Evolutionary conservation across 2,329 filamentous ascomycete species (phyloP).

Genomic region (Aspergillus ibericus): DNA sequence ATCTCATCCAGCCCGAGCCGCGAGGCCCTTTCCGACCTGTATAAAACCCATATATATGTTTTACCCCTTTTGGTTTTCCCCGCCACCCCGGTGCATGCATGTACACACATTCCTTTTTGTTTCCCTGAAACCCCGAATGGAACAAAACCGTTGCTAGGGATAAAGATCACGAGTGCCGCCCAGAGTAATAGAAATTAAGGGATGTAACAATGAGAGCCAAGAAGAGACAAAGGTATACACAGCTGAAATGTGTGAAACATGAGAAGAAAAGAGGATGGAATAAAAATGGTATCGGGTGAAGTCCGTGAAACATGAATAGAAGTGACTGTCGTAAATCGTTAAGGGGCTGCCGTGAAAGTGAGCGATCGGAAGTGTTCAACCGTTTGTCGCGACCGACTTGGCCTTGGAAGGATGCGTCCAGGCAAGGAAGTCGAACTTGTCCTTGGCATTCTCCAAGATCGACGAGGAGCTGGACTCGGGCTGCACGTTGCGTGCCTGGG

Average conservation of each 20-base stretch:
- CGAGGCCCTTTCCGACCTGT: constrained; percentile 9
- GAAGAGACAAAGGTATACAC: constrained; percentile 4
- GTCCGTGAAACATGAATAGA: constrained; percentile 14
- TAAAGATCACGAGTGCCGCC: neutral
- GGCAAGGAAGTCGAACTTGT: constrained; percentile 54
- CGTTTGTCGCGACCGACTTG: constrained; percentile 40
- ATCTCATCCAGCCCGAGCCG: constrained; percentile 8
- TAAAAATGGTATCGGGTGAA: neutral
- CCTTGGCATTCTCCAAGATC: constrained; percentile 44
- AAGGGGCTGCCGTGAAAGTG: constrained; percentile 9
- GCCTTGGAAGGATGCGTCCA: constrained; percentile 50
- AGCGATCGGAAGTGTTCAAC: constrained; percentile 21
- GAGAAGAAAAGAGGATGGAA: neutral
- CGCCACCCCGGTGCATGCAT: constrained; percentile 5
- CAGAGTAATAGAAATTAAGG: constrained; percentile 5
- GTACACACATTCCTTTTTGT: neutral
- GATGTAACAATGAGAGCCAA: neutral
- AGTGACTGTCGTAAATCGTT: constrained; percentile 22
- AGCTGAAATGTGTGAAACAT: neutral
- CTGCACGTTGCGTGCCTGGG: constrained; percentile 24
- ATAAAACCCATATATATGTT: constrained; percentile 13
- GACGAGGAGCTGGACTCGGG: constrained; percentile 34
- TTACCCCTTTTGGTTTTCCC: constrained; percentile 7
- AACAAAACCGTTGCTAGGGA: neutral
- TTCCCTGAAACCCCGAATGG: neutral